phyloP scores from a whole-genome alignment of 2,329 filamentous ascomycete species.

The Ophiobolus disseminans region DNA sequence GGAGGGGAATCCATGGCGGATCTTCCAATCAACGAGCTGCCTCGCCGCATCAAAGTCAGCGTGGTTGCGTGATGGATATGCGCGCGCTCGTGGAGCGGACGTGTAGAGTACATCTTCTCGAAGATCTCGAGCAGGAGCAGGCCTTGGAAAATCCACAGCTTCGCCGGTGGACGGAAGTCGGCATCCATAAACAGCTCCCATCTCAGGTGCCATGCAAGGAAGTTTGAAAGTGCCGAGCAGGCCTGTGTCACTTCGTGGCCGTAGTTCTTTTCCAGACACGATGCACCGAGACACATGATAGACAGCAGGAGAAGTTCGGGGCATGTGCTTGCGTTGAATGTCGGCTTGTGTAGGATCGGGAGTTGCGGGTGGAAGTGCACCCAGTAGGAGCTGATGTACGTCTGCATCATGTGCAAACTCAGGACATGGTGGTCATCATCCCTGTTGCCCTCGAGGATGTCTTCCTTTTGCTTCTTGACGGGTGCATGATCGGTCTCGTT shows the following conservation, averaged over 20 bases:
- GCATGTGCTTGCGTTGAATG: conserved; percentile 86
- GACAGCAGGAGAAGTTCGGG: conserved; percentile 83
- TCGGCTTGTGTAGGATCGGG: conserved; percentile 92
- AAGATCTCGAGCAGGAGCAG: conserved; percentile 88
- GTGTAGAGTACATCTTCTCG: conserved; percentile 97
- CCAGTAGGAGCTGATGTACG: conserved; percentile 89
- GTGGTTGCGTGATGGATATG: conserved; percentile 98
- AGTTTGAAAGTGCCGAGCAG: conserved; percentile 85
- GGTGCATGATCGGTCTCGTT: conserved; percentile 79
- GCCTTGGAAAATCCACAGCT: conserved; percentile 95
- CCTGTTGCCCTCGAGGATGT: conserved; percentile 79
- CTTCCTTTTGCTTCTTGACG: conserved; percentile 75
- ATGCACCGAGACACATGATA: conserved; percentile 91
- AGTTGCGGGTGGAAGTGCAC: conserved; percentile 92
- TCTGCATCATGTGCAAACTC: conserved; percentile 93
- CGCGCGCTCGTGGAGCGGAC: conserved; percentile 88
- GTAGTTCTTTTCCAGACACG: conserved; percentile 84
- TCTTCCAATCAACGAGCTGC: conserved; percentile 86
- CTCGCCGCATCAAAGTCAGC: conserved; percentile 91
- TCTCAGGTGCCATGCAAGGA: conserved; percentile 89
- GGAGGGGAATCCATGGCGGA: conserved; percentile 85
- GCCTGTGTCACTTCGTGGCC: conserved; percentile 74
- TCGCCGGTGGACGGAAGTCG: conserved; percentile 89
- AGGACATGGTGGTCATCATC: conserved; percentile 68
- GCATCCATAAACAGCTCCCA: conserved; percentile 95